Base-by-base conservation (phyloP, 1,284 basidiomycete genomes). In the Puccinia coronata region DNA sequence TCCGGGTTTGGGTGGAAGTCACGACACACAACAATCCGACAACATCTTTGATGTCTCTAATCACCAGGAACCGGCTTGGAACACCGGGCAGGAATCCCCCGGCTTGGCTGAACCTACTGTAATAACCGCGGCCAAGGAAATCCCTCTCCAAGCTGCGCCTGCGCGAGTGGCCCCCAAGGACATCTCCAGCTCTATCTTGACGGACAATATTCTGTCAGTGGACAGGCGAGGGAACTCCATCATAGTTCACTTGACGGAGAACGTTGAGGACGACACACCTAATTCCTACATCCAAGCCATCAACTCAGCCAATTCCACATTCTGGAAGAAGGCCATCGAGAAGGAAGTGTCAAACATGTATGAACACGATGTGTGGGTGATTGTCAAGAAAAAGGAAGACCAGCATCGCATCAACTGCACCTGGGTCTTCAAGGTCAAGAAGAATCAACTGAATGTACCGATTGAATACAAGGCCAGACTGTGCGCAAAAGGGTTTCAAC, bases 391-490 rank as follows among this genome's bases (percentile, higher is more conserved):
- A 16, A 12, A 5, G 5, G 51, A 20, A 28, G 28, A 65, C 16
- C 39, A 65, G 12, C 16, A 65, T 18, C 36, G 25, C n/a, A 6
- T 70, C 39, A 43, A 43, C 25, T 41, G 18, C 14, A 70, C 67
- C 5, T 70, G 67, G 67, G 36, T 70, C 4, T 70, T 70, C 25
- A 70, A 70, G 25, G 36, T 70, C 41, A 70, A 70, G 67, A 70
- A 70, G 47, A 65, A 70, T n/a, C 14, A 70, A 16, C 67, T 43
- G 18, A 49, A 49, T 8, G 20, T 41, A 4, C 36, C 43, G 9
- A 70, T 20, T 8, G 43, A 70, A 43, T 47, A 18, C 25, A 70
- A 70, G 36, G 67, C 67, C 25, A 14, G 41, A 8, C 43, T 70
- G 3, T 70, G 67, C 47, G 67, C 25, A 16, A 23, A 70, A 25